Conservation (phyloP, 345 rosid species). For the Rhodamnia argentea region DNA sequence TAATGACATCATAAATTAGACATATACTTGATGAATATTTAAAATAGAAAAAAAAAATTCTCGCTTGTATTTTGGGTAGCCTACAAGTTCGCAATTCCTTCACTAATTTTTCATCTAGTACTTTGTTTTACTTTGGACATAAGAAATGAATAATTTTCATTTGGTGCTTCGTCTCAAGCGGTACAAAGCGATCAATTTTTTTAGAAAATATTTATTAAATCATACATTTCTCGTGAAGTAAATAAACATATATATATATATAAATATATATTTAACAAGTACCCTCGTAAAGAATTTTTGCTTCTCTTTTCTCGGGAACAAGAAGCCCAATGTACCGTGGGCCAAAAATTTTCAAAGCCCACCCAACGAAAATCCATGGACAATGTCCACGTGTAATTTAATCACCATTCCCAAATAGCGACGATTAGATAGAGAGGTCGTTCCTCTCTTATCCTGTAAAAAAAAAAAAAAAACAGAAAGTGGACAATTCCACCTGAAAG, state of each 20-base stretch:
- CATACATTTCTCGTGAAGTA: too few species aligned
- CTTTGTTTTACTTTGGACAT: too few species aligned
- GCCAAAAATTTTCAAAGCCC: neutral
- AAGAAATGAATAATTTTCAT: too few species aligned
- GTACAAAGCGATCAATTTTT: too few species aligned
- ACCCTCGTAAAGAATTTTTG: neutral
- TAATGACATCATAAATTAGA: too few species aligned
- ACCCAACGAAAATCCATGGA: neutral
- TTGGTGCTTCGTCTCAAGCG: too few species aligned
- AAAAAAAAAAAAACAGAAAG: neutral
- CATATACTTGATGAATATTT: too few species aligned
- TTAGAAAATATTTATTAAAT: too few species aligned
- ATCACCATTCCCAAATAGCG: neutral
- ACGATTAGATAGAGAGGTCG: neutral
- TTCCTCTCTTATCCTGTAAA: neutral
- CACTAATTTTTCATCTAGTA: too few species aligned
- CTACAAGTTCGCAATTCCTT: too few species aligned
- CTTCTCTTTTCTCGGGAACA: neutral
- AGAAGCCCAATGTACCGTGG: neutral
- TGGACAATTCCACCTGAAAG: neutral
- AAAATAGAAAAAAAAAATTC: too few species aligned
- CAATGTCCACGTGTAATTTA: neutral
- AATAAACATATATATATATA: neutral
- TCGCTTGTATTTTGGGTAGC: too few species aligned
- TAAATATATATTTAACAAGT: neutral